A percentile compares a stretch with the other conserved stretches of the same genome.
Evolutionary conservation across 257 asterid species (phyloP).

Genomic region (Petunia axillaris): DNA sequence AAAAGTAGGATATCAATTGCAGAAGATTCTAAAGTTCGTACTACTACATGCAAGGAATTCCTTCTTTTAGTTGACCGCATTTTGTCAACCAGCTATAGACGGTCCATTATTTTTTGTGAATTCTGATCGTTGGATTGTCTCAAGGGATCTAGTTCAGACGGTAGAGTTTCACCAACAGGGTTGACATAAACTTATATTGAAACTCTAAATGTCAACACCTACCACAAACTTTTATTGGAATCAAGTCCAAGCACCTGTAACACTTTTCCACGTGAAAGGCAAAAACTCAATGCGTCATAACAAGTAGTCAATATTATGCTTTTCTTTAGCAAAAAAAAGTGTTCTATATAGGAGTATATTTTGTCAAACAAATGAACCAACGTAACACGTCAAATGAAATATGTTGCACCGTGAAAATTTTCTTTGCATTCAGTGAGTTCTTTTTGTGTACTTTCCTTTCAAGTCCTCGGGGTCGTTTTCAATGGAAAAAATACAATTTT

Average conservation of each 20-base stretch:
- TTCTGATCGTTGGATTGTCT: neutral
- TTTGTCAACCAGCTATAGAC: neutral
- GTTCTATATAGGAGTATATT: neutral
- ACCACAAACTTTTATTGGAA: no score
- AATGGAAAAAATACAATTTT: no score
- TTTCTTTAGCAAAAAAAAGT: neutral
- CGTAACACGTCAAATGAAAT: slow-evolving; percentile 6
- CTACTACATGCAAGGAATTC: neutral
- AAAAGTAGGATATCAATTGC: slow-evolving; percentile 1
- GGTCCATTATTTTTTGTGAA: neutral
- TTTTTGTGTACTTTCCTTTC: no score
- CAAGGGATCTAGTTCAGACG: neutral
- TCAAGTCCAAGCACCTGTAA: slow-evolving; percentile 28
- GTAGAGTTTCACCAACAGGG: neutral
- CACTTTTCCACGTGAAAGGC: slow-evolving; percentile 38
- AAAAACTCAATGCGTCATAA: slow-evolving; percentile 1
- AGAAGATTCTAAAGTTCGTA: no score
- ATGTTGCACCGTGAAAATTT: slow-evolving; percentile 8
- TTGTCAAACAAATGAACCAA: neutral
- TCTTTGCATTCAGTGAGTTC: no score
- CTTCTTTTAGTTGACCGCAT: neutral
- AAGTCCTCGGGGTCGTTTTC: no score
- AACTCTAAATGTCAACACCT: neutral
- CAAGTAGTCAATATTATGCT: no score
- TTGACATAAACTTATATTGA: neutral